Conservation (phyloP, 495 filamentous ascomycete species). For the Xylaria sp. region DNA sequence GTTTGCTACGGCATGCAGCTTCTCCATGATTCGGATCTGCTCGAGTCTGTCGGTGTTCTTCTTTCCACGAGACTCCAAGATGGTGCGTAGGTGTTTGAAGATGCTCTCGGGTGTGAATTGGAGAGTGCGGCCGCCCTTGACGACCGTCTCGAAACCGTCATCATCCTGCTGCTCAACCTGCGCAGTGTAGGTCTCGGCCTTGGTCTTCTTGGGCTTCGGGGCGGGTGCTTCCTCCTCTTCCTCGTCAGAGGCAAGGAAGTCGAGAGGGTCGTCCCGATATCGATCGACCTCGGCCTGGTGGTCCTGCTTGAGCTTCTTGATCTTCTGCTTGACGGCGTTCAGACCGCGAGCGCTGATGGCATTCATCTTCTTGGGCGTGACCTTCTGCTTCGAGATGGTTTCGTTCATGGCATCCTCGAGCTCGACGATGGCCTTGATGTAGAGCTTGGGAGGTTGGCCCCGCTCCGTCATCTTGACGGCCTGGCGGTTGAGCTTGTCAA, state of each 20-base stretch:
- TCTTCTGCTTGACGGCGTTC: slow-evolving; percentile 94
- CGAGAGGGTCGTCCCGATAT: slow-evolving; percentile 83
- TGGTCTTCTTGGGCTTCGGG: slow-evolving; percentile 53
- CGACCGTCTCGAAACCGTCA: slow-evolving; percentile 86
- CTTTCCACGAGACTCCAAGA: slow-evolving; percentile 94
- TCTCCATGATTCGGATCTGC: slow-evolving; percentile 98
- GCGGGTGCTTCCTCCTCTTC: slow-evolving; percentile 66
- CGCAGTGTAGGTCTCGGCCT: slow-evolving; percentile 54
- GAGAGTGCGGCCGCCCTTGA: slow-evolving; percentile 82
- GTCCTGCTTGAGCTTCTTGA: slow-evolving; percentile 98
- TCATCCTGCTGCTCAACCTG: slow-evolving; percentile 65
- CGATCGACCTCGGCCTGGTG: slow-evolving; percentile 85
- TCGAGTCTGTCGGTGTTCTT: slow-evolving; percentile 97
- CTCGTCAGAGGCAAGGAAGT: slow-evolving; percentile 85
- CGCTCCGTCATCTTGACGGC: slow-evolving; percentile 77
- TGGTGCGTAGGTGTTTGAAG: slow-evolving; percentile 90
- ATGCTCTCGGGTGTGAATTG: slow-evolving; percentile 97
- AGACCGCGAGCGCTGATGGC: slow-evolving; percentile 91
- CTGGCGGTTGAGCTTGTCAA: slow-evolving; percentile 96
- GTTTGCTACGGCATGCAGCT: slow-evolving; percentile 83
- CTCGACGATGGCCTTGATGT: slow-evolving; percentile 91
- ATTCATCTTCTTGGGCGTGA: slow-evolving; percentile 98
- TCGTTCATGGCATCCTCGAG: slow-evolving; percentile 97
- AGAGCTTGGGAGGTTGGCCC: slow-evolving; percentile 82
- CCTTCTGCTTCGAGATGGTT: slow-evolving; percentile 91